A percentile compares a stretch with the other conserved stretches of the same genome.
Conservation (phyloP, 306 rosid genomes). For the Cicer pinnatifidum region DNA sequence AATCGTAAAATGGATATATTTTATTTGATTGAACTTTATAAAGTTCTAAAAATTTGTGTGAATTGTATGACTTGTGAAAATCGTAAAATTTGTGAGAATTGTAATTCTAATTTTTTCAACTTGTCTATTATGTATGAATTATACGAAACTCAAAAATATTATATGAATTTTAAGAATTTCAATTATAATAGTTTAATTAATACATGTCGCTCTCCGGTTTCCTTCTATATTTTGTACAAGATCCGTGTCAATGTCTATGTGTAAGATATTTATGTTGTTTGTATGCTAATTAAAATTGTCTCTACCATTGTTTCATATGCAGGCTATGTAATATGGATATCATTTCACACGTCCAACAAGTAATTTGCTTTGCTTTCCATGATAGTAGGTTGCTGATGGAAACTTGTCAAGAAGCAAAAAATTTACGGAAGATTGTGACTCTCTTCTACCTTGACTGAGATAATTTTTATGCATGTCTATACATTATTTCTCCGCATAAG, state of each 20-base stretch:
- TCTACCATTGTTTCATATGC: slow-evolving; percentile 52
- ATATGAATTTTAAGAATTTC: too few relatives aligned
- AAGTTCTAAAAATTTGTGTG: too few relatives aligned
- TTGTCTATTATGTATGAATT: too few relatives aligned
- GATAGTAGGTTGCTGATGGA: slow-evolving; percentile 98
- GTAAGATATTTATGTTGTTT: not conserved
- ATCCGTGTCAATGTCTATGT: not conserved
- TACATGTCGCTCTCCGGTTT: too few relatives aligned
- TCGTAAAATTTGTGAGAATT: too few relatives aligned
- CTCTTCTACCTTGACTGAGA: slow-evolving; percentile 88
- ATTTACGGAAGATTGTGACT: slow-evolving; percentile 91
- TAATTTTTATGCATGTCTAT: slow-evolving; percentile 47
- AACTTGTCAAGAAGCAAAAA: slow-evolving; percentile 98
- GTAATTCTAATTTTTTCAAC: too few relatives aligned
- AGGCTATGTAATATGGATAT: slow-evolving; percentile 98
- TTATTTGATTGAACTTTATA: too few relatives aligned
- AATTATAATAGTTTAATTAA: too few relatives aligned
- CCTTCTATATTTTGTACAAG: too few relatives aligned
- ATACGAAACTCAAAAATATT: too few relatives aligned
- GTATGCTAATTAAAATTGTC: slow-evolving; percentile 8
- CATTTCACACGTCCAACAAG: slow-evolving; percentile 95
- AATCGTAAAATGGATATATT: too few relatives aligned
- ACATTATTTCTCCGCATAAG: slow-evolving; percentile 49
- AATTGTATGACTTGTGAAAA: too few relatives aligned
- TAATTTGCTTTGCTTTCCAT: slow-evolving; percentile 98